Percentiles rank a stretch among this genome's conserved stretches.
Conservation (phyloP, 2,329 filamentous ascomycete species). For the Monilinia vaccinii-corymbosi region DNA sequence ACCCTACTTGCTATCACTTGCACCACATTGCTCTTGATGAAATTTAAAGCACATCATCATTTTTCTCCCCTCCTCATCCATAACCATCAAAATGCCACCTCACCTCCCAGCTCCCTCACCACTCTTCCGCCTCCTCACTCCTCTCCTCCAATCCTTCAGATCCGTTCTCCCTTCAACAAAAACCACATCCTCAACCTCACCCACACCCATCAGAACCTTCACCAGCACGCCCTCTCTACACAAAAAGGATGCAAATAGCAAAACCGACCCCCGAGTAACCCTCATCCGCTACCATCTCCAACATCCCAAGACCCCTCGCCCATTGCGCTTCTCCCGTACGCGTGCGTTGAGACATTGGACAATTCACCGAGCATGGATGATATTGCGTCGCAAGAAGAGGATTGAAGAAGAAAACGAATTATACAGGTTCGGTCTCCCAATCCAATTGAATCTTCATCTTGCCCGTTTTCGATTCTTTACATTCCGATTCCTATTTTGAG, state of each 20-base stretch:
- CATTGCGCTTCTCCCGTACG: slow-evolving; percentile 81
- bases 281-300: slow-evolving; percentile 62
- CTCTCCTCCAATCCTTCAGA: slow-evolving; percentile 20
- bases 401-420: slow-evolving; percentile 59
- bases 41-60: slow-evolving; percentile 3
- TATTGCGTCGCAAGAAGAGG: slow-evolving; percentile 64
- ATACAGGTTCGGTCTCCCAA: slow-evolving; percentile 43
- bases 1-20: background rate
- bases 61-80: background rate
- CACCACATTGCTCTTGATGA: background rate
- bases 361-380: slow-evolving; percentile 90
- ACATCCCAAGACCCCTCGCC: slow-evolving; percentile 60
- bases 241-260: slow-evolving; percentile 13
- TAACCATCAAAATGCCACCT: slow-evolving; percentile 16
- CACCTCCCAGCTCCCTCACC: slow-evolving; percentile 15
- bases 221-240: slow-evolving; percentile 12
- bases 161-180: slow-evolving; percentile 4
- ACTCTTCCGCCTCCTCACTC: slow-evolving; percentile 21
- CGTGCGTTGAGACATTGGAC: slow-evolving; percentile 94
- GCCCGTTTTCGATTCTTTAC: background rate
- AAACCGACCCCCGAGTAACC: slow-evolving; percentile 31
- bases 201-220: slow-evolving; percentile 16
- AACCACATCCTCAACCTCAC: slow-evolving; percentile 1
- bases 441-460: background rate
- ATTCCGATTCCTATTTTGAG: background rate